Base-by-base conservation (phyloP, 1,284 basidiomycete genomes). In the Sporisorium iseilematis-ciliati region DNA sequence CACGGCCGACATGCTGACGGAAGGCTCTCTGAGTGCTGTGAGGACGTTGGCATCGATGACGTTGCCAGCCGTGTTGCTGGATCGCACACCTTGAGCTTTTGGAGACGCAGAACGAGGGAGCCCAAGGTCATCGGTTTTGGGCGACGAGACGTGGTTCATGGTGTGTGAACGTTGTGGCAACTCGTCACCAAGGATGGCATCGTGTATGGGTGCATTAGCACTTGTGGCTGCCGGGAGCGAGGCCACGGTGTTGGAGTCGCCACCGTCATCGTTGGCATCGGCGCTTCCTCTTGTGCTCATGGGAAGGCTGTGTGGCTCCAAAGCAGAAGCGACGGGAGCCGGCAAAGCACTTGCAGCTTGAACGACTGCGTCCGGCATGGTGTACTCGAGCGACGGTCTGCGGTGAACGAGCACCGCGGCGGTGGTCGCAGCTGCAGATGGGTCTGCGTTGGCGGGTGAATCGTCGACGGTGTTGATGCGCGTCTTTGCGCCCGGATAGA, bases 1-100 rank as follows among this genome's bases (percentile, higher is more conserved):
- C 1, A 68, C 62, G 25, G 71, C 50, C n/a, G 71, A 69, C 71
- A 74, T 74, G 62, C 71, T 74, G 7, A 48, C 62, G 4, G 71
- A 69, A 49, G 71, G 65, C 33, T 55, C 41, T 10, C 71, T 21
- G 26, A 74, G 71, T 11, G 65, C 58, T 16, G 50, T 51, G n/a
- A 74, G 46, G 38, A 74, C 35, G 56, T 65, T 60, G 25, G 64
- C 46, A 43, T 66, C 64, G 35, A 66, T 62, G 21, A 33, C 45
- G 42, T 48, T 49, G 57, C 56, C 53, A 14, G 56, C 26, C 1
- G 35, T 45, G 11, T 45, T 53, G 40, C 25, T 42, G 7, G 48
- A 46, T 10, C 31, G 57, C 2, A 41, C 25, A 12, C 29, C 43
- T 4, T 45, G 41, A 12, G 25, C 46, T 26, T 45, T 26, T 23